Evolutionary conservation across 768 basidiomycete species (phyloP), one percentile per base, ranked within the genome.

Genomic region (Coprinellus aureogranulatus): DNA sequence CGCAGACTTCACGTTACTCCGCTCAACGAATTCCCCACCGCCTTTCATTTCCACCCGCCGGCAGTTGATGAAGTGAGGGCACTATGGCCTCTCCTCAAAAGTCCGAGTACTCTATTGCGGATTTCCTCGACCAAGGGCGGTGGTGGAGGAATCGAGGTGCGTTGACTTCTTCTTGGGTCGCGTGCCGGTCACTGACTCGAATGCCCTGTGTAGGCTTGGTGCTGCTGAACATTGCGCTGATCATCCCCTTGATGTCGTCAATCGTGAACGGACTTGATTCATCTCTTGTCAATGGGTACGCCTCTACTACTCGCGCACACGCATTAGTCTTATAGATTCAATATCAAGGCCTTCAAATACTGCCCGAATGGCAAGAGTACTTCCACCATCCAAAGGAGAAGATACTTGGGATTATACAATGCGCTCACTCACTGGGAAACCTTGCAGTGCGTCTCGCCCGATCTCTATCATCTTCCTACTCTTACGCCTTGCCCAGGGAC

Each of bases 221-320:
- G 27, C 55, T 78, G 49, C 70, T 87, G 39, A 88, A 87, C 67
- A 56, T 87, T 4, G 83, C 78, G 62, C 74, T 89, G 30, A 54
- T 84, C 16, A 72, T 89, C 16, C 85, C 87, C 1, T 74, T 89
- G n/a, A 69, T 88, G 55, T 87, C 87, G 16, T 81, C 86, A 18
- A 73, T 80, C 14, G 80, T 81, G 49, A 89, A 88, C 69, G 88
- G 89, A 25, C 78, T 86, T 50, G 85, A 88, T 65, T 83, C 84
- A 3, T 87, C 86, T n/a, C 70, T 87, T 45, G 75, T 87, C 16
- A 88, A 87, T 62, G 75, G n/a, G 74, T 79, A 55, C 31, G 63
- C 56, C 27, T 14, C 39, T 34, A 6, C 3, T 44, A n/a, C n/a
- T n/a, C n/a, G n/a, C n/a, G n/a, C n/a, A n/a, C n/a, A n/a, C n/a